Evolutionary conservation across 768 basidiomycete genomes (phyloP).

Genomic region (Thelephora ganbajun): DNA sequence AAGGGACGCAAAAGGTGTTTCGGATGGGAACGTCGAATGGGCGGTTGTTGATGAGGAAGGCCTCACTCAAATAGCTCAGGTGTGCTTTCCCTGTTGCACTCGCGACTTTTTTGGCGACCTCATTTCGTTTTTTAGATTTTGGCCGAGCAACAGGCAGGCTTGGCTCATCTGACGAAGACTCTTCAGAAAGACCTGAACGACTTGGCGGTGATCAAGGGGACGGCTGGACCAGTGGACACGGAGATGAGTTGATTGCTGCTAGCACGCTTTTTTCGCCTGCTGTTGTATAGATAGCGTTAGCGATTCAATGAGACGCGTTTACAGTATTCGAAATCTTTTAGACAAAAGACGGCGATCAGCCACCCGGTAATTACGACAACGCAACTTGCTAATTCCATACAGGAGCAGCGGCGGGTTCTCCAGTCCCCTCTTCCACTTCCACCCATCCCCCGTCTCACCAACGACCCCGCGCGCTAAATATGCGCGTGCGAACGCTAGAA

Average conservation of each 20-base stretch:
- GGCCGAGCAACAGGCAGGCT: conserved; percentile 62
- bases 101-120: conserved; percentile 4
- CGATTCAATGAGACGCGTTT: too few relatives aligned
- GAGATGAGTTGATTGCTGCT: neutral
- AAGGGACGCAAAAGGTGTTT: conserved; percentile 26
- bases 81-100: conserved; percentile 17
- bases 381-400: neutral
- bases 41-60: conserved; percentile 82
- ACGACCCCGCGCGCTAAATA: conserved; percentile 17
- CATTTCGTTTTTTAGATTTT: conserved; percentile 36
- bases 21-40: conserved; percentile 46
- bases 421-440: neutral
- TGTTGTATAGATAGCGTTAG: too few relatives aligned
- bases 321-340: too few relatives aligned
- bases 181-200: conserved; percentile 51
- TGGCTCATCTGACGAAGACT: conserved; percentile 69
- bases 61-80: conserved; percentile 61
- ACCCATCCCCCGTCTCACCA: neutral
- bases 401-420: neutral
- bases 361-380: neutral
- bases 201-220: conserved; percentile 42
- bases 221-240: conserved; percentile 16
- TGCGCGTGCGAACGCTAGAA: conserved; percentile 85
- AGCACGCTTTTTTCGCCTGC: too few relatives aligned
- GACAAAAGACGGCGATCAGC: too few relatives aligned